Base-by-base conservation (phyloP, 495 filamentous ascomycete genomes). In the Xylaria longipes region DNA sequence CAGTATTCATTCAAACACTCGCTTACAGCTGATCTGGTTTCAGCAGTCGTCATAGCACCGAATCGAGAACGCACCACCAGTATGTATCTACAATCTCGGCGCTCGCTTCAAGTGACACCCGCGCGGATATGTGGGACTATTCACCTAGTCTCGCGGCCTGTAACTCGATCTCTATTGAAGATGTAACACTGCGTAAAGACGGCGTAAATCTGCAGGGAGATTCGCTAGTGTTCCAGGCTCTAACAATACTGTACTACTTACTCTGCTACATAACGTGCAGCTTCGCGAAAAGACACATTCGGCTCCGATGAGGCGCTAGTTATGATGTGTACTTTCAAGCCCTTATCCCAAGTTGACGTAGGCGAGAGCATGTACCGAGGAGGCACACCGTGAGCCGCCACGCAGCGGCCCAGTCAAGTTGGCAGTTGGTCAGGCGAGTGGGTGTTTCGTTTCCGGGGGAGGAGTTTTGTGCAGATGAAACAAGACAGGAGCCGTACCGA, bases 381-480 rank as follows among this genome's bases (percentile, higher is more conserved):
- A 52, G 63, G 63, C 63, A 45, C 39, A n/a, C 45, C 31, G 35
- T 56, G 48, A 29, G 17, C 60, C 29, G 35, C 48, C 20, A 56
- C 46, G 31, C 64, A 66, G 46, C 45, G 33, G n/a, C 46, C 12
- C 29, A 50, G 62, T 20, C 12, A 31, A 46, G 64, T 33, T 45
- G 17, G 27, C 46, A 67, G 31, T 29, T 20, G 29, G 29, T 37
- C 48, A 67, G 43, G n/a, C n/a, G 43, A n/a, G 41, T 65, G 22
- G 41, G 27, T 48, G 46, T 66, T 54, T 50, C 64, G 62, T 31
- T 65, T 65, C 60, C 11, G 9, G 46, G 63, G 29, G 45, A 52
- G 29, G 45, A 52, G 64, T 35, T 4, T 25, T 15, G 33, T 37
- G 43, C 29, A 50, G 27, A 29, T 67, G 65, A 67, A 67, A 67